Evolutionary conservation across 495 filamentous ascomycete species (phyloP).

Genomic region (Friedmanniomyces simplex): DNA sequence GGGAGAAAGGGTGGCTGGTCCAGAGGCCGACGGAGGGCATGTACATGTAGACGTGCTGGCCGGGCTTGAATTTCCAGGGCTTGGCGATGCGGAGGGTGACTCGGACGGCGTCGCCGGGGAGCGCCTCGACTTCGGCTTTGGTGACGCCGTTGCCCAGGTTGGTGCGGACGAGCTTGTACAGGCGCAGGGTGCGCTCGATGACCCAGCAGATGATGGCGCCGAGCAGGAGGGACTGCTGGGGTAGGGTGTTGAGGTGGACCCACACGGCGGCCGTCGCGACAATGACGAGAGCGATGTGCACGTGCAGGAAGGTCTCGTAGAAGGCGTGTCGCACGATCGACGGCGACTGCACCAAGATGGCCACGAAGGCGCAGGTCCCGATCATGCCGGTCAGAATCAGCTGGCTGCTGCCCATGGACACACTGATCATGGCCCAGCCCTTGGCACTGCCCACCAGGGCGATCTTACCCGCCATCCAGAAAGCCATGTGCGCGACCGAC

Average conservation of each 20-base stretch:
- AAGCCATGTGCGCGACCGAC: constrained; percentile 59
- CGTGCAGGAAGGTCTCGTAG: constrained; percentile 85
- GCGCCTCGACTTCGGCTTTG: constrained; percentile 58
- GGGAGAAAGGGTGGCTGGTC: constrained; percentile 88
- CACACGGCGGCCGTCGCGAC: constrained; percentile 54
- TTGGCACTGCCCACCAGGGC: neutral
- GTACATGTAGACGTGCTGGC: constrained; percentile 82
- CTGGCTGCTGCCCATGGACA: constrained; percentile 30
- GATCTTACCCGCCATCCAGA: constrained; percentile 55
- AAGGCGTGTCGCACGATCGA: constrained; percentile 82
- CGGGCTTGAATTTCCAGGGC: constrained; percentile 66
- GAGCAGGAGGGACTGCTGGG: constrained; percentile 57
- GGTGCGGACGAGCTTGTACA: constrained; percentile 57
- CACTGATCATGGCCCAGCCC: constrained; percentile 52
- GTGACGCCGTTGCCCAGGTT: constrained; percentile 58
- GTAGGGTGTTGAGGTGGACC: constrained; percentile 56
- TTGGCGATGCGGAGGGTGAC: constrained; percentile 73
- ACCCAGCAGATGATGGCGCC: constrained; percentile 64
- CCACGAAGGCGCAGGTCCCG: constrained; percentile 36
- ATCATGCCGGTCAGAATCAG: constrained; percentile 30
- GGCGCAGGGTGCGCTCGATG: constrained; percentile 59
- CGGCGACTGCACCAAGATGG: constrained; percentile 50
- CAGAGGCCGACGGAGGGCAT: constrained; percentile 63
- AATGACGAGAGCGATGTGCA: constrained; percentile 63
- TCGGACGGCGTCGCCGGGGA: constrained; percentile 72